These are phyloP conservation scores for Penicillium nucicola DNA, from an alignment of 495 filamentous ascomycete species.

Conservation along the genomic window DNA sequence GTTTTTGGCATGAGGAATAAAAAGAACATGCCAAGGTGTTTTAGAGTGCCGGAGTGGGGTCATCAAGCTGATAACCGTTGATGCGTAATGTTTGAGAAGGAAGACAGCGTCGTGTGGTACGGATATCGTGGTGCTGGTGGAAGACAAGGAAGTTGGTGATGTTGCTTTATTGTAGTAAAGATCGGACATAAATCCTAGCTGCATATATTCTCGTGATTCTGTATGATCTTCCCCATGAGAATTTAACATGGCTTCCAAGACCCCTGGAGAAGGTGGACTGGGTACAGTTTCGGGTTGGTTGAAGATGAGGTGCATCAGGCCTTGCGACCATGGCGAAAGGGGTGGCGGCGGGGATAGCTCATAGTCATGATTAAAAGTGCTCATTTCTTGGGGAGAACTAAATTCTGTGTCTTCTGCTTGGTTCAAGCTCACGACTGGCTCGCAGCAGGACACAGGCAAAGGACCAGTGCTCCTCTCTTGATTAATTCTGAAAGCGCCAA, in stretches of 20 bases:
- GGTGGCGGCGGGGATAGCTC: neutral
- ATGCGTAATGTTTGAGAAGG: constrained; percentile 17
- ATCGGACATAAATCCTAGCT: neutral
- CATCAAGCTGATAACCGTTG: constrained; percentile 19
- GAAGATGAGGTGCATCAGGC: constrained; percentile 13
- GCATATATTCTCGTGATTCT: neutral
- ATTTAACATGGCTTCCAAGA: constrained; percentile 7
- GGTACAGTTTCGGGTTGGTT: constrained; percentile 1
- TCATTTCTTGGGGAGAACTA: constrained; percentile 4
- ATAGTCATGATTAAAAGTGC: neutral
- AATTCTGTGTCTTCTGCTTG: neutral
- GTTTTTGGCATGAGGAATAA: constrained; percentile 21
- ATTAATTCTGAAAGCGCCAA: constrained; percentile 15
- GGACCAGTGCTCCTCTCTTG: neutral
- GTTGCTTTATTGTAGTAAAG: neutral
- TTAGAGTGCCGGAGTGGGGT: constrained; percentile 19
- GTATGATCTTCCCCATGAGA: neutral
- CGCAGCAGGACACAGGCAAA: too few species aligned
- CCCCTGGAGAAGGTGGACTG: constrained; percentile 4
- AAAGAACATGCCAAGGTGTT: constrained; percentile 23
- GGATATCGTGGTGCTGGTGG: neutral
- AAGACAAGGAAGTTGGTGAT: constrained; percentile 1
- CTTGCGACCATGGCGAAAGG: constrained; percentile 8
- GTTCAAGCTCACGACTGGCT: neutral
- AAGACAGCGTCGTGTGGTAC: constrained; percentile 22